phyloP scores from a whole-genome alignment of 1,284 basidiomycete genomes.

The Puccinia polysora region DNA sequence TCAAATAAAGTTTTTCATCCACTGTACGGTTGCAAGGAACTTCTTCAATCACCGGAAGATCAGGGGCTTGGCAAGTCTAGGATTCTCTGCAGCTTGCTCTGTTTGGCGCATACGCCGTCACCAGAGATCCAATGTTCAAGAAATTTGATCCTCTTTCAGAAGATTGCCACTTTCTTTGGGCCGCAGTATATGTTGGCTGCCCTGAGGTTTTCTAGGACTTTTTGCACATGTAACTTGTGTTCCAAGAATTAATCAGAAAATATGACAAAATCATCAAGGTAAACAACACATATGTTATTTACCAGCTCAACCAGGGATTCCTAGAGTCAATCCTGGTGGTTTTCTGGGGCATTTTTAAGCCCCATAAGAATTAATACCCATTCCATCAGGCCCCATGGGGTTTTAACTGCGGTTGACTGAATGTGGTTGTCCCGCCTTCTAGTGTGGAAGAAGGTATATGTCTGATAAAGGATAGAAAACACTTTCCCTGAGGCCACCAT shows the following conservation, averaged over 20 bases:
- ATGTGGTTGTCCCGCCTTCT: conserved; percentile 54
- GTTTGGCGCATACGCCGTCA: not conserved
- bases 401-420: conserved; percentile 54
- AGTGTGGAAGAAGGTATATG: conserved; percentile 56
- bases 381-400: conserved; percentile 55
- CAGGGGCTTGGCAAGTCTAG: conserved; percentile 44
- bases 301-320: conserved; percentile 19
- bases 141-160: not conserved
- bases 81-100: not conserved
- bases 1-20: not conserved
- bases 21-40: conserved; percentile 51
- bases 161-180: not conserved
- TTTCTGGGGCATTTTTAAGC: conserved; percentile 39
- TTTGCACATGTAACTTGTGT: not conserved
- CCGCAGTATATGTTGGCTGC: not conserved
- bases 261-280: not conserved
- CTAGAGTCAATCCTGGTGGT: conserved; percentile 24
- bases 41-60: conserved; percentile 50
- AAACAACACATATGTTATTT: not conserved
- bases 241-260: not conserved
- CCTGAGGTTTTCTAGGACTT: not conserved
- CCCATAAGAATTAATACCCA: conserved; percentile 57
- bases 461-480: conserved; percentile 56
- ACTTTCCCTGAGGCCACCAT: conserved; percentile 46
- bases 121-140: conserved; percentile 2